Conservation (phyloP, 495 filamentous ascomycete species). For the Penicillium cosmopolitanum region DNA sequence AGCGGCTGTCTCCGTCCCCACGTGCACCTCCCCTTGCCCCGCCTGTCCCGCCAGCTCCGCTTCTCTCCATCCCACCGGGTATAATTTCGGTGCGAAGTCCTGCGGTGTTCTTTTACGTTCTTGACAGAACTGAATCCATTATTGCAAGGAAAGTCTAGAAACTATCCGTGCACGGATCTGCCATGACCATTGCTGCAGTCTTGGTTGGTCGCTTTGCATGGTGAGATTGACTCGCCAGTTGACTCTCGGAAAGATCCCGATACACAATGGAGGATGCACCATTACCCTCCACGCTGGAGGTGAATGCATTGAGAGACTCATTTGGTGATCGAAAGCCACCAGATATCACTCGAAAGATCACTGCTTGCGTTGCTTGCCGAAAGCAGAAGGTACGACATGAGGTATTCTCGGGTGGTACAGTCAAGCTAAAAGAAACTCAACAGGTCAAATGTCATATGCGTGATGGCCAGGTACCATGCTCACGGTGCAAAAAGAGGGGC, state of each 20-base stretch:
- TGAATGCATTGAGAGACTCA: constrained; percentile 35
- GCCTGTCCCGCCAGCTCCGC: neutral
- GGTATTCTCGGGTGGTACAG: neutral
- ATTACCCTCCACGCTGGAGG: constrained; percentile 23
- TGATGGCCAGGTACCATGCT: constrained; percentile 36
- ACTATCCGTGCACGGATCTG: neutral
- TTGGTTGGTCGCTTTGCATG: neutral
- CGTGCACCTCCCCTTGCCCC: constrained; percentile 10
- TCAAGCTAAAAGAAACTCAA: constrained; percentile 2
- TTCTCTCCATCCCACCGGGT: neutral
- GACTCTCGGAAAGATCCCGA: neutral
- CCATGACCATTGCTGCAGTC: neutral
- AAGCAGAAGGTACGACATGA: constrained; percentile 37
- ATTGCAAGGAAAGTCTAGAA: neutral
- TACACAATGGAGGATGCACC: constrained; percentile 11
- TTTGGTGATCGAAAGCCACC: constrained; percentile 41
- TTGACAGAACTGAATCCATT: neutral
- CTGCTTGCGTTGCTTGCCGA: constrained; percentile 44
- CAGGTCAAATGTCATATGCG: constrained; percentile 51
- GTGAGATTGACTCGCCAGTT: neutral
- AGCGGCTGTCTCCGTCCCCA: constrained; percentile 13
- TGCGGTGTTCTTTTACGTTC: constrained; percentile 2
- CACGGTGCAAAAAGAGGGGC: constrained; percentile 34
- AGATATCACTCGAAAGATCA: constrained; percentile 44
- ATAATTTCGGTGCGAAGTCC: constrained; percentile 29